Percentiles rank a stretch among this genome's conserved stretches.
Conservation (phyloP, 2,329 filamentous ascomycete species). For the Xylaria sp. region DNA sequence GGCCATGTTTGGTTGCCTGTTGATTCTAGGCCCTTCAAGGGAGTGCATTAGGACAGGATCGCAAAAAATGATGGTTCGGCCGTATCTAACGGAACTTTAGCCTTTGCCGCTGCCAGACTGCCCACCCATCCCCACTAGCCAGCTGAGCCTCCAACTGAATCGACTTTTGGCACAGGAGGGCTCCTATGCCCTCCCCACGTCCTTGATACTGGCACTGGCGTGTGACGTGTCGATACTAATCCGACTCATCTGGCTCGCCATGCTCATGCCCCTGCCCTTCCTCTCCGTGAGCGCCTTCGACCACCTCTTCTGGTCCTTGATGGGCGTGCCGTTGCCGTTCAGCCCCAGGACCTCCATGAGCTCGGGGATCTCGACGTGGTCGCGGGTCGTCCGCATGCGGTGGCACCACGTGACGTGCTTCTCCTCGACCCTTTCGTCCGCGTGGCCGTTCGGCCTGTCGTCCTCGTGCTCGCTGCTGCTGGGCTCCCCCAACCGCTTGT, state of each 20-base stretch:
- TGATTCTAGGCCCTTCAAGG: too few species aligned
- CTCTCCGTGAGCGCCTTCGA: constrained; percentile 48
- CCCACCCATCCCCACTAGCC: too few species aligned
- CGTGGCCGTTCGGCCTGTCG: constrained; percentile 7
- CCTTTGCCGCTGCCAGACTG: too few species aligned
- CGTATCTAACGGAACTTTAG: too few species aligned
- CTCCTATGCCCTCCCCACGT: constrained; percentile 2
- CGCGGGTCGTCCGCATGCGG: constrained; percentile 77
- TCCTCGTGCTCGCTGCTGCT: constrained; percentile 9
- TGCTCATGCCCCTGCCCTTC: constrained; percentile 57
- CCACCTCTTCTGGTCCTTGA: constrained; percentile 49
- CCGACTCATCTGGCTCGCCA: constrained; percentile 53
- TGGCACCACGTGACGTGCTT: constrained; percentile 78
- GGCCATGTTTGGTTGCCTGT: too few species aligned
- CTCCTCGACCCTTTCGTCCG: constrained; percentile 41
- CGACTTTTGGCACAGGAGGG: not conserved
- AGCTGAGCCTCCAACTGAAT: not conserved
- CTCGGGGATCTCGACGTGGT: constrained; percentile 73
- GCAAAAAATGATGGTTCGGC: too few species aligned
- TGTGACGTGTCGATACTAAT: constrained; percentile 40
- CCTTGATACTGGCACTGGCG: constrained; percentile 5
- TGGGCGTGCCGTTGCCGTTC: constrained; percentile 42
- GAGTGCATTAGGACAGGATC: too few species aligned
- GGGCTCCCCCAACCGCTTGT: constrained; percentile 14
- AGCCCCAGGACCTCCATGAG: constrained; percentile 66